Base-by-base conservation (phyloP, 1,139 yeast genomes). In the Debaryomyces nepalensis region DNA sequence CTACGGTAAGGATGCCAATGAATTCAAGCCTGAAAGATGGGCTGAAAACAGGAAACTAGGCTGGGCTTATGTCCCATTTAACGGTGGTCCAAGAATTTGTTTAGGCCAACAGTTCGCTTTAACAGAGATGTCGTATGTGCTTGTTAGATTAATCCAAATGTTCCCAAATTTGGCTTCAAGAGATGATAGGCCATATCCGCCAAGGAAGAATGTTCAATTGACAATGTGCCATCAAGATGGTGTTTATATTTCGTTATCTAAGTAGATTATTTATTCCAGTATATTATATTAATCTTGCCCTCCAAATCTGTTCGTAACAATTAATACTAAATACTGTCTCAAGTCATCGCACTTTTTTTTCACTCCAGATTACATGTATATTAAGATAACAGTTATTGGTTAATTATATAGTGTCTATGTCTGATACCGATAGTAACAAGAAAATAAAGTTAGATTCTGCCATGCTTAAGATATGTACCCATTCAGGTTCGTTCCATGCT, bases 401-500 rank as follows among this genome's bases (percentile, higher is more conserved):
- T n/a, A n/a, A 21, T 21, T 21, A 7, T 21, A 21, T 21, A 7
- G 10, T 31, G 20, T 24, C 18, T 21, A 44, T 42, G 42, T 31
- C 42, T 27, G 45, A 39, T 14, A 33, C 26, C 20, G 37, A 26
- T 22, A 24, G 21, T 15, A 43, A 16, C 9, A 49, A 49, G 29
- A 49, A 41, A 37, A 33, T 35, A 5, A 49, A 48, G 32, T 22
- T 48, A 33, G 52, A 44, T 29, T 33, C 46, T 16, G 7, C 41
- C 33, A 62, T 63, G 65, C 59, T 69, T 41, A 64, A 79, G 56
- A 87, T 91, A 47, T 91, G 97, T 57, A 91, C 97, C 11, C 97
- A 90, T 60, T 87, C 95, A 34, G 99, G 99, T 6, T 79, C 91
- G 0, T 93, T 93, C 75, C 99, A 93, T 59, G 98, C 99, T 15